phyloP scores from a whole-genome alignment of 441 rosid genomes.

The Erysimum cheiri region DNA sequence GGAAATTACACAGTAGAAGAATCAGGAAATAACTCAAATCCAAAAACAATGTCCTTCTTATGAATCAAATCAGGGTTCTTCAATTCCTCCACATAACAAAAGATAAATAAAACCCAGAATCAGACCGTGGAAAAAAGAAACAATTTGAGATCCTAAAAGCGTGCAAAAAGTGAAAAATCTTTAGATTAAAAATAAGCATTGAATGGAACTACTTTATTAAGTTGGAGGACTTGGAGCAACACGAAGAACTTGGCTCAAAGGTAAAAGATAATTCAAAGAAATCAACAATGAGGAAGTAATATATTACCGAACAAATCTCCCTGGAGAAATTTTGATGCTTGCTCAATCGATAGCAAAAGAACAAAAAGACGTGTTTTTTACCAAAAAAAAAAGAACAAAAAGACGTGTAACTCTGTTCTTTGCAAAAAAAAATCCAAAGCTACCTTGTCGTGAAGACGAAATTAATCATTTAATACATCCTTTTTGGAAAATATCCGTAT shows the following conservation, averaged over 20 bases:
- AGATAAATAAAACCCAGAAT: not conserved
- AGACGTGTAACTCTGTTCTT: too few relatives aligned
- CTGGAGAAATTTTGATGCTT: slow-evolving; percentile 19
- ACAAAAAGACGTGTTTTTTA: too few relatives aligned
- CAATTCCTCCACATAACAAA: not conserved
- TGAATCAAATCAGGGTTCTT: slow-evolving; percentile 25
- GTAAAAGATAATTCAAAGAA: slow-evolving; percentile 11
- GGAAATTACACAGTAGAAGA: not conserved
- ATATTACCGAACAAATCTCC: slow-evolving; percentile 34
- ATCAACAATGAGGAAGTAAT: slow-evolving; percentile 10
- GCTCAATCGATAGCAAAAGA: slow-evolving; percentile 13
- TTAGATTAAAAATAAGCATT: slow-evolving; percentile 25
- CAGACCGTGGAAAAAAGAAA: not conserved
- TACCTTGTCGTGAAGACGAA: slow-evolving; percentile 25
- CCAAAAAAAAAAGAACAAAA: too few relatives aligned
- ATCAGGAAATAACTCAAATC: slow-evolving; percentile 19
- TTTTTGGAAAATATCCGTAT: not conserved
- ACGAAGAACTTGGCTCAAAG: slow-evolving; percentile 2
- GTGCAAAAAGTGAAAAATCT: slow-evolving; percentile 15
- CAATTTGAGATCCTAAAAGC: slow-evolving; percentile 21
- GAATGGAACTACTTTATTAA: slow-evolving; percentile 15
- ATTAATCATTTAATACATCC: slow-evolving; percentile 7
- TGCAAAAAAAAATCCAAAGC: not conserved
- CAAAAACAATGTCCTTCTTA: not conserved
- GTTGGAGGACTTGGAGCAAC: not conserved